Conservation (phyloP, 2,329 filamentous ascomycete genomes). For the Fusarium pseudograminearum region DNA sequence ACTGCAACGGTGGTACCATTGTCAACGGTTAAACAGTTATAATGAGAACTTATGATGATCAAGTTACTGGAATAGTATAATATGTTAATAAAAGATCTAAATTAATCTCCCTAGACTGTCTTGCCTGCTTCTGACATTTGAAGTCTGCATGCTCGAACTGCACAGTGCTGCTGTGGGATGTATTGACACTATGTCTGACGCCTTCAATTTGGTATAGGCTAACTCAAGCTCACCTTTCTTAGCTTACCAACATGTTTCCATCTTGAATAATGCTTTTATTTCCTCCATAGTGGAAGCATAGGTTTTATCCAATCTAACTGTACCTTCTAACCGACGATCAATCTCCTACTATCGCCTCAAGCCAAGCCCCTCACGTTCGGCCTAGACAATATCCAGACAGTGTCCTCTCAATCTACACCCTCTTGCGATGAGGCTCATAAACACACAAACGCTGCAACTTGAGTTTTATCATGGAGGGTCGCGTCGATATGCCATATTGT, state of each 20-base stretch:
- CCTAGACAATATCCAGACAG: neutral
- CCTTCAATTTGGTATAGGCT: neutral
- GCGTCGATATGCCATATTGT: conserved; percentile 46
- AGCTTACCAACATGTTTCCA: neutral
- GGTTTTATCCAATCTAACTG: neutral
- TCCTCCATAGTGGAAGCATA: neutral
- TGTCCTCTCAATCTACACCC: neutral
- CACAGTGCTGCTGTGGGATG: neutral
- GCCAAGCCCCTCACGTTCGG: neutral
- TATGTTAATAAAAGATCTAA: neutral
- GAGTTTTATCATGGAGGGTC: conserved; percentile 38
- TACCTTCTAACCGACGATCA: neutral
- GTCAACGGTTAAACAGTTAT: conserved; percentile 58
- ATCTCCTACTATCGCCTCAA: no score
- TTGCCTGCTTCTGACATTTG: neutral
- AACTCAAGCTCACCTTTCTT: neutral
- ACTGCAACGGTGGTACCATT: conserved; percentile 64
- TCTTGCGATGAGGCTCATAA: conserved; percentile 44
- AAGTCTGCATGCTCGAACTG: neutral
- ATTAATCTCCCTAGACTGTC: neutral
- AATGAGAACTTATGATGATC: neutral
- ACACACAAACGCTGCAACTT: conserved; percentile 40
- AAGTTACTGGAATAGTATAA: neutral
- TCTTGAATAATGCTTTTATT: neutral
- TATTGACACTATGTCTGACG: neutral